A percentile compares a stretch with the other conserved stretches of the same genome.
phyloP scores from a whole-genome alignment of 2,329 filamentous ascomycete genomes.

The Ascochyta koolunga region DNA sequence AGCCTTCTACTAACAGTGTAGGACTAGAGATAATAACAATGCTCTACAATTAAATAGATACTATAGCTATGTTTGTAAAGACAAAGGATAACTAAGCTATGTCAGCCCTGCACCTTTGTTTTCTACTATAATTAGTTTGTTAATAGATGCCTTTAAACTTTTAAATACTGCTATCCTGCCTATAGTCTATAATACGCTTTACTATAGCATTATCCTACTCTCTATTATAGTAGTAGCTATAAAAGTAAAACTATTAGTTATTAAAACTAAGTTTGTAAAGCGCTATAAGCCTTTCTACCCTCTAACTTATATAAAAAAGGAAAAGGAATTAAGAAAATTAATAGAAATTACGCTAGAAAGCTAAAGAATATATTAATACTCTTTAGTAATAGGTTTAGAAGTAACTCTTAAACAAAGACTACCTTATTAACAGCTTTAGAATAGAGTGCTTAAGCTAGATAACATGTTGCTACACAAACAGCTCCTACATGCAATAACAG shows the following conservation, averaged over 20 bases:
- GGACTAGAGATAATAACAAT: too few species aligned
- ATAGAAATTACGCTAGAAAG: slow-evolving; percentile 5
- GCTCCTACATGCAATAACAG: slow-evolving; percentile 6
- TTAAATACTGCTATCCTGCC: neutral
- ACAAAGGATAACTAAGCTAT: too few species aligned
- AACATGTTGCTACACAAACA: slow-evolving; percentile 5
- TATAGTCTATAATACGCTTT: neutral
- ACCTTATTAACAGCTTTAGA: slow-evolving; percentile 13
- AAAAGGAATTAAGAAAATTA: slow-evolving; percentile 13
- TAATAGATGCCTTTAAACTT: neutral
- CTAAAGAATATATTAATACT: slow-evolving; percentile 13
- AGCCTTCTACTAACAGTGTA: too few species aligned
- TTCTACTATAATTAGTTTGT: neutral
- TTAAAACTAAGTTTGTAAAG: neutral
- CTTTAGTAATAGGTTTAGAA: slow-evolving; percentile 10
- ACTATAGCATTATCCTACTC: neutral
- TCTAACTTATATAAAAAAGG: neutral
- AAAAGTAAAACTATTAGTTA: neutral
- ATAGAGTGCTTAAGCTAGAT: slow-evolving; percentile 4
- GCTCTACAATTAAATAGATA: too few species aligned
- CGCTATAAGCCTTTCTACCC: neutral
- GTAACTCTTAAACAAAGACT: too few species aligned
- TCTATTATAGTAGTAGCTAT: neutral
- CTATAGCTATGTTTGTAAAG: too few species aligned
- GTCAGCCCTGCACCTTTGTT: neutral